These are phyloP conservation scores for Cruciata laevipes DNA, from an alignment of 257 asterid genomes.

Conservation along the genomic window DNA sequence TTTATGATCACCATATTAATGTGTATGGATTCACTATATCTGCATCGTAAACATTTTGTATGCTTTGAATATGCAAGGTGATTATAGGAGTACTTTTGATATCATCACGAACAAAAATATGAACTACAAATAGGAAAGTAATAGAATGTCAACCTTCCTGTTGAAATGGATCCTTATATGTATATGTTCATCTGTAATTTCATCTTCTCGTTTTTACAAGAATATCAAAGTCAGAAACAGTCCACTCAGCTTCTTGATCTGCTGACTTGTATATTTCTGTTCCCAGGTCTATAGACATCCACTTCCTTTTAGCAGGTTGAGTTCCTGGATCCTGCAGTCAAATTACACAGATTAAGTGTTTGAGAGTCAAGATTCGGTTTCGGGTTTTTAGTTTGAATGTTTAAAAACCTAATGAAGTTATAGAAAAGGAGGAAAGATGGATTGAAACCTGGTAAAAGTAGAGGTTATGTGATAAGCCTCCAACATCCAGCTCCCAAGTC, in stretches of 20 bases:
- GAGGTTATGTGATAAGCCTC: constrained; percentile 50
- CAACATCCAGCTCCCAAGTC: constrained; percentile 71
- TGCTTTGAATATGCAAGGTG: no score
- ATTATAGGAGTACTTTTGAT: no score
- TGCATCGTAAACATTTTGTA: no score
- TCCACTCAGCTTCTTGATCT: constrained; percentile 82
- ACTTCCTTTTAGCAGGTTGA: constrained; percentile 48
- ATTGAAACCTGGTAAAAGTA: constrained; percentile 50
- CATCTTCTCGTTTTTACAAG: constrained; percentile 14
- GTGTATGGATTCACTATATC: no score
- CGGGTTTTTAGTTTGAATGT: no score
- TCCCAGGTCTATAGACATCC: constrained; percentile 69
- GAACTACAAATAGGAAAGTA: not conserved
- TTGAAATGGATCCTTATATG: no score
- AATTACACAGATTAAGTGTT: no score
- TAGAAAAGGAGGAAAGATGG: constrained; percentile 4
- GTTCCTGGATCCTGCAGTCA: constrained; percentile 72
- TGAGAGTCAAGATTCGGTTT: no score
- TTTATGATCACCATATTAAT: no score
- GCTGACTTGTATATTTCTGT: constrained; percentile 55
- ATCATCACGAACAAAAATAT: no score
- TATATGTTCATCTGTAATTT: not conserved
- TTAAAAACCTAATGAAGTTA: no score
- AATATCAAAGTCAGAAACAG: constrained; percentile 70
- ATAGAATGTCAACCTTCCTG: not conserved